Percentiles rank a stretch among this genome's conserved stretches.
These are phyloP conservation scores for Fusarium virguliforme DNA, from an alignment of 2,329 filamentous ascomycete species.

Conservation along the genomic window DNA sequence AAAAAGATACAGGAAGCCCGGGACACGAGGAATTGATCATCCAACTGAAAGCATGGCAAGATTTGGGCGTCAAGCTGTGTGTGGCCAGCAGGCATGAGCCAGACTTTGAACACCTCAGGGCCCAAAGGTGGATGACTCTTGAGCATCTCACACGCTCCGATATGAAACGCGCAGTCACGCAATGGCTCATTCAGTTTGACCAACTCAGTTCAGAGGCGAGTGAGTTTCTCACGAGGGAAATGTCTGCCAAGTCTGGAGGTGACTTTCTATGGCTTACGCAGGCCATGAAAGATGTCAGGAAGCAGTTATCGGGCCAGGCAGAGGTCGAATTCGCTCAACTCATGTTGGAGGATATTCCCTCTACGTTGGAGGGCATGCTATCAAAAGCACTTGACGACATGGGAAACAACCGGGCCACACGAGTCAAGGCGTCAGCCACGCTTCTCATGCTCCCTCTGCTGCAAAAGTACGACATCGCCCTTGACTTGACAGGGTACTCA, in stretches of 20 bases:
- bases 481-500: not conserved
- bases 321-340: not conserved
- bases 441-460: not conserved
- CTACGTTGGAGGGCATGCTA: not conserved
- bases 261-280: not conserved
- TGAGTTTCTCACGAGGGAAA: not conserved
- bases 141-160: not conserved
- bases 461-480: not conserved
- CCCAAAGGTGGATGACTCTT: not conserved
- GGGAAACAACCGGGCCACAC: not conserved
- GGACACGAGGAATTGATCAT: not conserved
- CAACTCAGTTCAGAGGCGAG: not conserved
- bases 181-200: not conserved
- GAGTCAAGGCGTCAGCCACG: not conserved
- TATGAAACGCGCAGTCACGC: not conserved
- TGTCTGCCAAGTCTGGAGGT: not conserved
- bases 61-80: not conserved
- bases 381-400: not conserved
- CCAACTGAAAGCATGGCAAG: slow-evolving; percentile 5
- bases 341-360: not conserved
- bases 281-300: not conserved
- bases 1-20: not conserved
- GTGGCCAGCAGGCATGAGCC: not conserved
- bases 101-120: not conserved
- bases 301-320: not conserved